Base-by-base conservation (phyloP, 208 protist genomes). In the Zelonia costaricensis region DNA sequence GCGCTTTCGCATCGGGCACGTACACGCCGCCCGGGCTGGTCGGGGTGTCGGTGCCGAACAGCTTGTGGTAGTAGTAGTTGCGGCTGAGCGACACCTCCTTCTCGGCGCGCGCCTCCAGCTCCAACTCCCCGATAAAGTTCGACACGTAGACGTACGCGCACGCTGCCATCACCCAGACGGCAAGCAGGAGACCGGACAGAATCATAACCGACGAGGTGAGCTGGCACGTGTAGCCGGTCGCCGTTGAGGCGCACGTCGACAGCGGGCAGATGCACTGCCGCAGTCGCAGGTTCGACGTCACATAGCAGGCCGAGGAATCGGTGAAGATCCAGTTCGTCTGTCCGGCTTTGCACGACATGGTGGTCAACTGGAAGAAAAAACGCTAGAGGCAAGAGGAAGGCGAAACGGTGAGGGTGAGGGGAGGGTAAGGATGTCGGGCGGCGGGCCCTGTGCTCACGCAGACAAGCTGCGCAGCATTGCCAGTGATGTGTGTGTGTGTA, bases 211-310 rank as follows among this genome's bases (percentile, higher is more conserved):
- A 78, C 9, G 80, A 56, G 12, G 84, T 91, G 36, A 95, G 58
- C 1, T 62, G 72, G 47, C 86, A 93, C 13, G 45, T 53, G 49
- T 88, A 81, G 18, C 81, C 78, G 10, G 28, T 55, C 5, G 55
- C 25, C 8, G 76, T 82, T 9, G 39, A 15, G 10, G 43, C 44
- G 61, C 84, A 92, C 7, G 82, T 91, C 13, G 86, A 80, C 48
- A 95, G 74, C 3, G 86, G 90, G 56, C 84, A 95, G 16, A 87
- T 53, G 58, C 86, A 95, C 63, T 89, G 77, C 13, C 70, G 63
- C n/a, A 93, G 70, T 18, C 74, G 72, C 45, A 86, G 27, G 47
- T 91, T 79, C 0, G 57, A 40, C 16, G 74, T 82, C 8, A 91
- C 61, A 61, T 82, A 93, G 59, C 90, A 92, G 35, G 75, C 84